Evolutionary conservation across 1,284 basidiomycete species (phyloP), one percentile per base, ranked within the genome.

Genomic region (Apiotrichum porosum): DNA sequence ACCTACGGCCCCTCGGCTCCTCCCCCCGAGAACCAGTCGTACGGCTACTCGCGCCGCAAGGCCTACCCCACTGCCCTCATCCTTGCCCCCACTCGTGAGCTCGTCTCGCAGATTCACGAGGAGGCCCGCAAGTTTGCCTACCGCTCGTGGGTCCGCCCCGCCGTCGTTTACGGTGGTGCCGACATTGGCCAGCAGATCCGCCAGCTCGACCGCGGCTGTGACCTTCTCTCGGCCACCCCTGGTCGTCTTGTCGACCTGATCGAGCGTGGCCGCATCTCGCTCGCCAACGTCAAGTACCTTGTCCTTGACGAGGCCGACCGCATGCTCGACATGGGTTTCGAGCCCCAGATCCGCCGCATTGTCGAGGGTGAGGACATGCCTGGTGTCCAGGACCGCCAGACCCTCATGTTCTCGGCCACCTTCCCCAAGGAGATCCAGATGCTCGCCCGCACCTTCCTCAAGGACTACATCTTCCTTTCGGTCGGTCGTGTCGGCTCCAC

Each of bases 311-410:
- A 99, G 78, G 95, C 94, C 54, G 95, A 99, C 78, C 88, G 94
- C 68, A 99, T 99, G 94, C 82, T 99, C 65, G 94, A 99, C 79
- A 99, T 99, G 94, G 94, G 94, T 87, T 99, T 99, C 81, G 94
- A 99, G 77, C 95, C 95, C 53, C 94, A 98, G 77, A 99, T 99
- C 68, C 84, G 94, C 58, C 82, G 92, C 42, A 99, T 99, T 69
- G 95, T 99, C 26, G 89, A 97, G 73, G 88, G 88, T 58, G 92
- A 94, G 68, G 95, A 98, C 74, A 99, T 99, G 94, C 92, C 95
- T 23, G 88, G 84, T 46, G 84, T 88, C 21, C 78, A 83, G 47
- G 84, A 93, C 24, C 88, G 95, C 56, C 95, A 98, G 74, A 99
- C 95, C 9, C 87, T 99, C 77, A 98, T 99, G 94, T 99, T 99